A percentile compares a stretch with the other conserved stretches of the same genome.
Evolutionary conservation across 495 filamentous ascomycete species (phyloP).

Genomic region (Pseudoneurospora amorphoporcata): DNA sequence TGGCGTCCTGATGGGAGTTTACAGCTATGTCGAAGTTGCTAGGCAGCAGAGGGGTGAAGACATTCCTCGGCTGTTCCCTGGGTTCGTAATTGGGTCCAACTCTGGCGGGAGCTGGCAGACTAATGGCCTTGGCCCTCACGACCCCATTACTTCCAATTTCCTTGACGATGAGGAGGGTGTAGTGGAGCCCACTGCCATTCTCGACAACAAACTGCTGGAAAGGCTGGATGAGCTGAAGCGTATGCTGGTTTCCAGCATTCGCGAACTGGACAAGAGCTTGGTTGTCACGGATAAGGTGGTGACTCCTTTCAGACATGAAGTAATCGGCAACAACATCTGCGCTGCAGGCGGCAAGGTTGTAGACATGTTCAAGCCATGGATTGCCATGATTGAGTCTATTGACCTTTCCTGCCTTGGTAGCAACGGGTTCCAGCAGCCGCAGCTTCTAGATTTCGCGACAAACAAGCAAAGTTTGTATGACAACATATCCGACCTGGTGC

Average conservation of each 20-base stretch:
- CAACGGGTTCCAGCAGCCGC: constrained; percentile 68
- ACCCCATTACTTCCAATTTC: constrained; percentile 64
- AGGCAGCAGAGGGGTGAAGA: constrained; percentile 82
- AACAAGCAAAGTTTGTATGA: constrained; percentile 93
- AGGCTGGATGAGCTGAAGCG: constrained; percentile 74
- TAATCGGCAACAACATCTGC: constrained; percentile 67
- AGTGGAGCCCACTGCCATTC: constrained; percentile 56
- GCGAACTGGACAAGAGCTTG: constrained; percentile 79
- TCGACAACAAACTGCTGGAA: constrained; percentile 70
- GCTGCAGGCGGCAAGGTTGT: constrained; percentile 63
- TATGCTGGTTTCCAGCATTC: constrained; percentile 69
- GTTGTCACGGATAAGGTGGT: constrained; percentile 64
- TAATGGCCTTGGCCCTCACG: constrained; percentile 61
- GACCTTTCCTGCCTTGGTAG: constrained; percentile 60
- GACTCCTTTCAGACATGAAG: constrained; percentile 55
- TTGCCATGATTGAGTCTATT: constrained; percentile 77
- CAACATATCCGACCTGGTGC: constrained; percentile 75
- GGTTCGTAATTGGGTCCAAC: constrained; percentile 76
- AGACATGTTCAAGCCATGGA: constrained; percentile 79
- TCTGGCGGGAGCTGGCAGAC: constrained; percentile 89
- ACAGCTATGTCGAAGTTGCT: constrained; percentile 91
- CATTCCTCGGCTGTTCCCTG: constrained; percentile 80
- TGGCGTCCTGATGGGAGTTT: constrained; percentile 85
- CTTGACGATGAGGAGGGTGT: constrained; percentile 75
- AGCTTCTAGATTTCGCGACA: constrained; percentile 73